Conservation (phyloP, 306 rosid genomes). For the Comarum palustre region DNA sequence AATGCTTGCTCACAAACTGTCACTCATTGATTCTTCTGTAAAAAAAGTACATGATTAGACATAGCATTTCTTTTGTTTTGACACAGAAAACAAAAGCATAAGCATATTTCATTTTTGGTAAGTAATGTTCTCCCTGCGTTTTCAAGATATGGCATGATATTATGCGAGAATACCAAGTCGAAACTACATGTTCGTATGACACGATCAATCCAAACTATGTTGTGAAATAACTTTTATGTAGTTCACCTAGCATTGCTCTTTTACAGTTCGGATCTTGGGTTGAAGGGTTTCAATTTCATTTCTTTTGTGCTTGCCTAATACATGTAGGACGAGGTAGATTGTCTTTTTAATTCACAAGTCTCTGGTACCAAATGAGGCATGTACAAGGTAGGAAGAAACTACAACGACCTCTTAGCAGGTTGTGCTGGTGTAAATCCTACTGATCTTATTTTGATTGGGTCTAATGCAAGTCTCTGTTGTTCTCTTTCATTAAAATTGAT, state of each 20-base stretch:
- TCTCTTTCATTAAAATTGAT: conserved; percentile 6
- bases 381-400: not conserved
- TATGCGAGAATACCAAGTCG: not conserved
- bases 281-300: not conserved
- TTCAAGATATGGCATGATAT: not conserved
- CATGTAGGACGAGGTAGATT: not conserved
- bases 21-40: conserved; percentile 31
- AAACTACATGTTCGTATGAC: not conserved
- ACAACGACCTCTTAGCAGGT: conserved; percentile 1
- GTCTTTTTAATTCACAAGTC: not conserved
- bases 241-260: not conserved
- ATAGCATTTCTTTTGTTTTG: not conserved
- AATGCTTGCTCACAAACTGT: conserved; percentile 37
- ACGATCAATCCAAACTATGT: not conserved
- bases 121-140: not conserved
- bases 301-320: not conserved
- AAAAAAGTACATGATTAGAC: conserved; percentile 17
- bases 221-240: too few species aligned
- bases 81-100: not conserved
- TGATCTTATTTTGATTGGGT: not conserved
- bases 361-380: not conserved
- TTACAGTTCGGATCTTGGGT: not conserved
- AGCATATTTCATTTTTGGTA: not conserved
- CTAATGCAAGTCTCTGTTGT: conserved; percentile 13
- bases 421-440: conserved; percentile 1